A percentile compares a stretch with the other conserved stretches of the same genome.
phyloP scores from a whole-genome alignment of 2,329 filamentous ascomycete species.

The Lojkania enalia region DNA sequence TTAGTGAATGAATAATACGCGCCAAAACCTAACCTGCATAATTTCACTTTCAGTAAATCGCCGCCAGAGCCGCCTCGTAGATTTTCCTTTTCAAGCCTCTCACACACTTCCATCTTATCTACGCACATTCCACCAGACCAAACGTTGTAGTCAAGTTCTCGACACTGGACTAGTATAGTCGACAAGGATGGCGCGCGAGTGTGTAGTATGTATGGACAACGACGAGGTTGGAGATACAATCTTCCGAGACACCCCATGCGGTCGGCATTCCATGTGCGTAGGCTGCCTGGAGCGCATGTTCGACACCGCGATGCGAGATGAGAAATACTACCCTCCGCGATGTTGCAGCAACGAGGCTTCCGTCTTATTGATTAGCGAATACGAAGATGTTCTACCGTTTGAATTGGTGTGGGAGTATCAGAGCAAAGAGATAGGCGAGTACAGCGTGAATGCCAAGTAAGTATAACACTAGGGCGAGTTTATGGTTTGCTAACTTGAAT shows the following conservation, averaged over 20 bases:
- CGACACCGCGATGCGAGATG: conserved; percentile 27
- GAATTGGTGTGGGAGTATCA: conserved; percentile 25
- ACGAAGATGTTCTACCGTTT: conserved; percentile 23
- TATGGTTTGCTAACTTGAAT: conserved; percentile 1
- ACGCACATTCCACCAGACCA: too few relatives aligned
- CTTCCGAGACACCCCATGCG: conserved; percentile 26
- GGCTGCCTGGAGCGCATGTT: conserved; percentile 29
- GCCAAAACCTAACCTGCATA: not conserved
- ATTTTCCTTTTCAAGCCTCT: not conserved
- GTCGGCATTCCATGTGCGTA: conserved; percentile 25
- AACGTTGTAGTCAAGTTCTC: not conserved
- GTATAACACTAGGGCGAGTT: conserved; percentile 8
- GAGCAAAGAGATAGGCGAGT: conserved; percentile 34
- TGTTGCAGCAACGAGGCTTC: conserved; percentile 26
- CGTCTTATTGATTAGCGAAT: conserved; percentile 28
- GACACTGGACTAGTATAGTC: not conserved
- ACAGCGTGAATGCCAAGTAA: conserved; percentile 31
- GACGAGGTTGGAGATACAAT: conserved; percentile 20
- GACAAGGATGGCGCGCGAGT: conserved; percentile 15
- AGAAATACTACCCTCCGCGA: conserved; percentile 33
- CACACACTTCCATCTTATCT: not conserved
- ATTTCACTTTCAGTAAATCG: not conserved
- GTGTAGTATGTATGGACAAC: conserved; percentile 27
- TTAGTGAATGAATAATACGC: too few relatives aligned
- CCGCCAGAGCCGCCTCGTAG: not conserved